Evolutionary conservation across 176 grass and related monocot genomes (phyloP).

Genomic region (Saccharum spontaneum): DNA sequence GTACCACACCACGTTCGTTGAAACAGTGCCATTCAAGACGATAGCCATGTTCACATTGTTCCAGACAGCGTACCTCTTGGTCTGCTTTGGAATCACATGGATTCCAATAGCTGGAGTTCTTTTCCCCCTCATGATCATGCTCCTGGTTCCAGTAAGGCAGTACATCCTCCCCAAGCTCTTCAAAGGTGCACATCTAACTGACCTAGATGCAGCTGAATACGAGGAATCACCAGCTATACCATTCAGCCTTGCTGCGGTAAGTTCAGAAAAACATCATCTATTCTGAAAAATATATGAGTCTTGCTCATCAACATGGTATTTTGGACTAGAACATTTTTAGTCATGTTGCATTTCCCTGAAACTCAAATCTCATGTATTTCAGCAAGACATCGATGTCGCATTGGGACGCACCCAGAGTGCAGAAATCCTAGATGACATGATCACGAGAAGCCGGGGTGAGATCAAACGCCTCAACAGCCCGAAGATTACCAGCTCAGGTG

Average conservation of each 20-base stretch:
- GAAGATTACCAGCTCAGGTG: slow-evolving; percentile 85
- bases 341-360: slow-evolving; percentile 23
- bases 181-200: slow-evolving; percentile 94
- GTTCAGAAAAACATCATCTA: slow-evolving; percentile 16
- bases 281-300: neutral
- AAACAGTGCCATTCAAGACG: slow-evolving; percentile 96
- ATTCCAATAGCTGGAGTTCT: slow-evolving; percentile 96
- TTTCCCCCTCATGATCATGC: slow-evolving; percentile 99
- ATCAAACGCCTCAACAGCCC: slow-evolving; percentile 90
- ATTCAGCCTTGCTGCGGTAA: slow-evolving; percentile 66
- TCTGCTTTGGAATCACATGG: slow-evolving; percentile 99
- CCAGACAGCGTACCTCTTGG: slow-evolving; percentile 74
- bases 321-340: neutral
- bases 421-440: slow-evolving; percentile 82
- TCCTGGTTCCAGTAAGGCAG: slow-evolving; percentile 91
- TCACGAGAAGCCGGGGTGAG: slow-evolving; percentile 93
- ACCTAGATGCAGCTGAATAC: slow-evolving; percentile 86
- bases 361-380: slow-evolving; percentile 2
- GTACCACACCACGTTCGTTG: slow-evolving; percentile 88
- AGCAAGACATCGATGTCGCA: slow-evolving; percentile 63
- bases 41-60: slow-evolving; percentile 92
- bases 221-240: slow-evolving; percentile 90
- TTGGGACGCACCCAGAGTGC: slow-evolving; percentile 49
- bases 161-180: slow-evolving; percentile 95
- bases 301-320: neutral